Base-by-base conservation (phyloP, 2,329 filamentous ascomycete species). In the Endoconidiophora polonica region DNA sequence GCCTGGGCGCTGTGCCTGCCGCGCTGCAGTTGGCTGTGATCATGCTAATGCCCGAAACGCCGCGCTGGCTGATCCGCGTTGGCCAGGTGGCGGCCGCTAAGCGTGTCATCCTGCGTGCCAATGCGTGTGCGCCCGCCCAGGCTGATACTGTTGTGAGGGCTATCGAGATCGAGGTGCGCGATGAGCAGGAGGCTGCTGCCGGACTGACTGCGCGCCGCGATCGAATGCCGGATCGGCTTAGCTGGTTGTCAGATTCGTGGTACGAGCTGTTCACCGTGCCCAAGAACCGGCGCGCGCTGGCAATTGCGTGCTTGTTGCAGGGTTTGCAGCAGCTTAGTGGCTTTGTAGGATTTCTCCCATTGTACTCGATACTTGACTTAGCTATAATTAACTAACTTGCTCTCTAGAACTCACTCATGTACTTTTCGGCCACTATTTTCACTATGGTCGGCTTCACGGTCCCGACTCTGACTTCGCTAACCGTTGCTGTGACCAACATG, bases 281-380 rank as follows among this genome's bases (percentile, higher is more conserved):
- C 59, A 79, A 74, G 51, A 83, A 86, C 58, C 69, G 81, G 47
- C 76, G 86, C 54, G 88, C 90, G 0, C 64, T 95, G 60, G 74
- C 74, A 0, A 91, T 95, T 60, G 86, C 88, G 1, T 93, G 87
- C 64, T 74, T 91, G 55, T 70, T 95, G 2, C 88, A 95, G 60
- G 86, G 79, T 0, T 68, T 93, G 5, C 90, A 95, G 64, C 90
- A 96, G 62, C 72, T 94, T 1, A 91, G 84, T 58, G 87, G 85
- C 1, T 91, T 91, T 63, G 76, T 80, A 64, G 63, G 76, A 33
- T 70, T 24, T 29, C 39, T 37, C 14, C 5, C 18, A 7, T 55
- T 36, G n/a, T 24, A 12, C 23, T 24, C 14, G 23, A 9, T 26
- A 26, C 14, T 5, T 18, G 16, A 22, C 29, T 14, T 10, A 4